Conservation (phyloP, 768 basidiomycete genomes). For the Harrya chromipes region DNA sequence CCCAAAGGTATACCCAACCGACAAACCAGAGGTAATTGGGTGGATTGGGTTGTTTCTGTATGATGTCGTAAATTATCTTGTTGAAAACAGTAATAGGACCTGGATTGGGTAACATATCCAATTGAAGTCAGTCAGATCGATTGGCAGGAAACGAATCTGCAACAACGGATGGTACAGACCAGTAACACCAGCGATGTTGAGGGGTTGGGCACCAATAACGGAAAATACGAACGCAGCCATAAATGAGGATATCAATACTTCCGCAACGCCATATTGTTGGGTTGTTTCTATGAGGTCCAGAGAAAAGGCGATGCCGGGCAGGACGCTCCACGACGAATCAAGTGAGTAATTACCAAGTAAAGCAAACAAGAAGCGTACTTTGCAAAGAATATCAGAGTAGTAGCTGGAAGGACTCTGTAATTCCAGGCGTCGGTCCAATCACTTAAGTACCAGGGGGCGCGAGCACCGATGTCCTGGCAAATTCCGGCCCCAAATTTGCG, state of each 20-base stretch:
- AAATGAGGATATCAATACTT: constrained; percentile 80
- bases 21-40: constrained; percentile 83
- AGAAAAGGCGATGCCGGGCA: constrained; percentile 90
- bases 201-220: constrained; percentile 83
- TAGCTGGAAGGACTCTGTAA: constrained; percentile 86
- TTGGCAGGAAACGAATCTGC: not conserved
- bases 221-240: constrained; percentile 90
- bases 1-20: constrained; percentile 93
- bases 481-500: constrained; percentile 57
- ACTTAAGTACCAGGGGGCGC: constrained; percentile 95
- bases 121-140: not conserved
- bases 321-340: constrained; percentile 45
- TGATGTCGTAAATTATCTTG: constrained; percentile 82
- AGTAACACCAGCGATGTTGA: constrained; percentile 90
- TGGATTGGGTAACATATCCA: constrained; percentile 26
- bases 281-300: constrained; percentile 91
- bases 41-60: constrained; percentile 51
- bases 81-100: constrained; percentile 93
- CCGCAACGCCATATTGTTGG: constrained; percentile 83
- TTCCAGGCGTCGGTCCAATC: constrained; percentile 92
- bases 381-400: constrained; percentile 81
- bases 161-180: constrained; percentile 37
- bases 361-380: constrained; percentile 49
- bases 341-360: not conserved
- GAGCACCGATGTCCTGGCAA: constrained; percentile 63